A percentile compares a stretch with the other conserved stretches of the same genome.
phyloP scores from a whole-genome alignment of 2,329 filamentous ascomycete species.

The Penicillium thymicola region DNA sequence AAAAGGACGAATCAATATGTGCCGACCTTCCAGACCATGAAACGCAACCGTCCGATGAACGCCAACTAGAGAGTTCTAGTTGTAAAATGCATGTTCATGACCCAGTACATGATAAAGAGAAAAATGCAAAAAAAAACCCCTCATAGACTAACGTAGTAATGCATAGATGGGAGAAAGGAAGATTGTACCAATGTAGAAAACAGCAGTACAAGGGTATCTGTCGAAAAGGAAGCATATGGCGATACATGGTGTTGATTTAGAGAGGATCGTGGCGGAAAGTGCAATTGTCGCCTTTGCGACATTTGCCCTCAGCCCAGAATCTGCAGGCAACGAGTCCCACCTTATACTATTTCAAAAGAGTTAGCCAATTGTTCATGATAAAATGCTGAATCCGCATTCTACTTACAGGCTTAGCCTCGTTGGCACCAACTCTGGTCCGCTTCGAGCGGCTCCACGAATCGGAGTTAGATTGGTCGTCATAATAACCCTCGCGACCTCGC shows the following conservation, averaged over 20 bases:
- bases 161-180: background rate
- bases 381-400: conserved; percentile 26
- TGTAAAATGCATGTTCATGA: conserved; percentile 7
- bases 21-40: conserved; percentile 1
- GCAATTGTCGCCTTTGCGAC: conserved; percentile 52
- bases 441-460: conserved; percentile 31
- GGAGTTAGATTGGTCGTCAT: conserved; percentile 33
- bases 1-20: conserved; percentile 1
- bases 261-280: conserved; percentile 48
- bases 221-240: conserved; percentile 1
- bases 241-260: background rate
- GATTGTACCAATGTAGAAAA: background rate
- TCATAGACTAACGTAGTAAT: conserved; percentile 3
- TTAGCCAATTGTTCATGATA: background rate
- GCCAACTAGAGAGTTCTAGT: conserved; percentile 8
- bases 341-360: conserved; percentile 33
- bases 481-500: conserved; percentile 35
- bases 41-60: conserved; percentile 4
- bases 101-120: conserved; percentile 1
- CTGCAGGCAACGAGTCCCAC: conserved; percentile 48
- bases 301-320: conserved; percentile 54
- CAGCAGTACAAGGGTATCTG: background rate
- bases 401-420: conserved; percentile 11
- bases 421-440: conserved; percentile 24
- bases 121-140: background rate